These are phyloP conservation scores for Aphanomyces cochlioides DNA, from an alignment of 352 stramenopile species.

Conservation along the genomic window DNA sequence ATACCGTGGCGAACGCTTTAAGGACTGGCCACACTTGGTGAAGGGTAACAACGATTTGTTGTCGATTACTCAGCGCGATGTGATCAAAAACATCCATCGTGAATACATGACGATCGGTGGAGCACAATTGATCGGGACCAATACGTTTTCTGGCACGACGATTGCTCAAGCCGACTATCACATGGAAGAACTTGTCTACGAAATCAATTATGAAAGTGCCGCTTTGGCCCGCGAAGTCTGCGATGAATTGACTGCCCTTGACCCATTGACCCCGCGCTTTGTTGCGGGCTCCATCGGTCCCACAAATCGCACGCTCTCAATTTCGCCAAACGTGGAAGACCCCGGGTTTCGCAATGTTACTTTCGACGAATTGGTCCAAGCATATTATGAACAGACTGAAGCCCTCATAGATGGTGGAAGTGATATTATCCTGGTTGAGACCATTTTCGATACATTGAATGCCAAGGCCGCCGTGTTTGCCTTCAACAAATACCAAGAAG, in stretches of 20 bases:
- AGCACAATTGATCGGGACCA: conserved; percentile 95
- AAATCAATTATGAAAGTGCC: conserved; percentile 94
- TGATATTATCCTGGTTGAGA: conserved; percentile 97
- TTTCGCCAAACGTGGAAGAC: conserved; percentile 95
- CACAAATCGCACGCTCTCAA: conserved; percentile 94
- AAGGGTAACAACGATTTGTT: conserved; percentile 98
- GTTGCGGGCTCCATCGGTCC: conserved; percentile 94
- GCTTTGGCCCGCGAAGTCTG: conserved; percentile 88
- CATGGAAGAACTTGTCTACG: conserved; percentile 94
- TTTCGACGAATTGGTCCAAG: conserved; percentile 95
- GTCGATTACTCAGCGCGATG: conserved; percentile 91
- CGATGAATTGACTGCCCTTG: conserved; percentile 89
- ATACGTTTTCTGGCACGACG: conserved; percentile 95
- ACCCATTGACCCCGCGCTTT: conserved; percentile 92
- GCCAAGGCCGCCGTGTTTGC: conserved; percentile 95
- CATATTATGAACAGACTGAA: conserved; percentile 95
- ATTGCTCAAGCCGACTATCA: conserved; percentile 97
- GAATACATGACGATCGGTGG: conserved; percentile 92
- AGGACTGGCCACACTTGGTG: conserved; percentile 87
- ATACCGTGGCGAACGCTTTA: conserved; percentile 93
- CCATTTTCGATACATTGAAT: conserved; percentile 98
- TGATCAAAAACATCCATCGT: conserved; percentile 94
- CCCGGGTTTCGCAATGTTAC: conserved; percentile 92
- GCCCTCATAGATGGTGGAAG: conserved; percentile 92
- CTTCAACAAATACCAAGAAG: conserved; percentile 91